Percentiles rank a stretch among this genome's conserved stretches.
Evolutionary conservation across 345 rosid genomes (phyloP).

Genomic region (Euphorbia lathyris): DNA sequence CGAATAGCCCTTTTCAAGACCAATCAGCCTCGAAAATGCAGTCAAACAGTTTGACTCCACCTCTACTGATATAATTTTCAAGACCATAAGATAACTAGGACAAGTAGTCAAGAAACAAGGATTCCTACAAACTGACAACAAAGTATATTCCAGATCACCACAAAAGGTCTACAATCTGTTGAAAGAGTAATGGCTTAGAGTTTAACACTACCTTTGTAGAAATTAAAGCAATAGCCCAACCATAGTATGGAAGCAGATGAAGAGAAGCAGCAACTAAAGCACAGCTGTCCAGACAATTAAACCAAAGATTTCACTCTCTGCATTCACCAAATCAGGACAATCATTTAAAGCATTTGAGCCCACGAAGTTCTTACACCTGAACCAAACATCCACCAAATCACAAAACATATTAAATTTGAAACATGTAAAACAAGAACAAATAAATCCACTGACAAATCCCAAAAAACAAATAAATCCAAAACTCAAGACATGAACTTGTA

Average conservation of each 20-base stretch:
- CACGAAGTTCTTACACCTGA: constrained; percentile 40
- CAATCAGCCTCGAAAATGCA: too few relatives aligned
- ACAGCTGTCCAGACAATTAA: constrained; percentile 37
- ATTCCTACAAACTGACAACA: constrained; percentile 1
- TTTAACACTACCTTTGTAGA: constrained; percentile 13
- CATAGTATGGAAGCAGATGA: constrained; percentile 27
- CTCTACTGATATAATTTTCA: too few relatives aligned
- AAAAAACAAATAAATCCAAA: background rate
- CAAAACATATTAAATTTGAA: constrained; percentile 18
- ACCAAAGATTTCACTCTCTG: constrained; percentile 33
- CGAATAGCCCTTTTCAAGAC: too few relatives aligned
- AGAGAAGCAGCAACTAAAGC: constrained; percentile 40
- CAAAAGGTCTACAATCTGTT: constrained; percentile 14
- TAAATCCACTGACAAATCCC: background rate
- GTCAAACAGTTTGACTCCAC: too few relatives aligned
- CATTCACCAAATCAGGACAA: constrained; percentile 37
- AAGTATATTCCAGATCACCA: constrained; percentile 18
- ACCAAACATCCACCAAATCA: constrained; percentile 29
- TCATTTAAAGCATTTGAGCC: constrained; percentile 33
- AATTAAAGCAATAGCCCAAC: constrained; percentile 22
- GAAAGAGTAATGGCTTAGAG: constrained; percentile 10
- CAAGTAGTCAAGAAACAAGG: constrained; percentile 1
- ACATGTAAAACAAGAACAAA: constrained; percentile 8
- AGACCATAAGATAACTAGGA: too few relatives aligned
- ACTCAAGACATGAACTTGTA: background rate